Evolutionary conservation across 257 asterid genomes (phyloP), one percentile per base, ranked within the genome.

Genomic region (Buddleja alternifolia): DNA sequence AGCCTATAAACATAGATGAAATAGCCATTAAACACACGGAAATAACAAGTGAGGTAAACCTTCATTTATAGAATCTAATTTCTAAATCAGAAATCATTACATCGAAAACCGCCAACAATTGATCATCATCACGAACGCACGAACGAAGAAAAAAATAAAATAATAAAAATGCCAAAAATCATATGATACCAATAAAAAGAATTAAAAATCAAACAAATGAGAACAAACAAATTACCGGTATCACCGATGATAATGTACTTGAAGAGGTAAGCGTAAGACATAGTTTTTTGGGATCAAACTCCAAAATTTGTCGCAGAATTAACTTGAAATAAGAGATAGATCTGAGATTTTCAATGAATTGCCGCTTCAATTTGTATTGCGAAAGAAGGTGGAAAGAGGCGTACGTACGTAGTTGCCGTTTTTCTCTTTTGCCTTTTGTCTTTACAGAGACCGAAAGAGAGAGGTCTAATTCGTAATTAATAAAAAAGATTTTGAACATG

Each of bases 231-330:
- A 0, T 24, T 81, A 84, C 90, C 90, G 8, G 90, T 78, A 58
- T 84, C 90, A 12, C 90, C 90, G 73, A 84, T 81, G 67, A 84
- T 76, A 60, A 84, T 84, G 77, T 81, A 84, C 80, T 84, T 84
- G 83, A 84, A 84, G 60, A 83, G 89, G 66, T 84, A 84, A 5
- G 89, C 86, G 67, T 84, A 84, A 47, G 89, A 84, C 89, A 84
- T 84, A 54, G 71, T 70, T 56, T 16, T 37, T 16, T 73, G n/a
- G 60, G 53, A 75, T 73, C 77, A 73, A 78, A 24, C 69, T 46
- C 25, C 69, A 52, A 52, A 61, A 10, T 34, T 56, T 10, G 66
- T 21, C 16, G 47, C 51, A 63, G 42, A 68, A 32, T 32, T 14
- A 42, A 41, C 21, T 55, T 3, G 10, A 47, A 21, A 10, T 53